phyloP scores from a whole-genome alignment of 2,329 filamentous ascomycete genomes.

The Alternaria arbusti region DNA sequence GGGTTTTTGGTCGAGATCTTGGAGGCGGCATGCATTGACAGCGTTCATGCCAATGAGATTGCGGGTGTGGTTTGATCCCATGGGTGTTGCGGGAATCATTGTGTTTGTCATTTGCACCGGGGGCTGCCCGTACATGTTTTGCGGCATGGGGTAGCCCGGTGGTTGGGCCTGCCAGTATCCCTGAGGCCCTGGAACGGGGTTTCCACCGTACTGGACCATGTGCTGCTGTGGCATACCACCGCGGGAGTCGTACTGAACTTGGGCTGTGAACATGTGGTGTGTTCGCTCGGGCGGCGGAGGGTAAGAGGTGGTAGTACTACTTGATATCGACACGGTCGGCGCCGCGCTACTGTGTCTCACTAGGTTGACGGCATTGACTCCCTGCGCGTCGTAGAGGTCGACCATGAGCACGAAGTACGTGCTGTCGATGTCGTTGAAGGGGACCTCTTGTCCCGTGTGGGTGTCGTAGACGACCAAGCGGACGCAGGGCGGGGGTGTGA shows the following conservation, averaged over 20 bases:
- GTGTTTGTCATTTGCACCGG: not conserved
- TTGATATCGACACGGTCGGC: slow-evolving; percentile 75
- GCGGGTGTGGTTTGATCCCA: slow-evolving; percentile 75
- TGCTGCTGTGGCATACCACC: slow-evolving; percentile 32
- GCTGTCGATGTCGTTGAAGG: slow-evolving; percentile 75
- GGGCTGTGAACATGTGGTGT: not conserved
- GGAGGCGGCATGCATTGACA: slow-evolving; percentile 84
- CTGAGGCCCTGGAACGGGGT: not conserved
- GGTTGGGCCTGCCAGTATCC: not conserved
- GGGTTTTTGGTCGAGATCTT: slow-evolving; percentile 77
- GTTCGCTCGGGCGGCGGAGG: slow-evolving; percentile 42
- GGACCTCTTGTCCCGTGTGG: slow-evolving; percentile 77
- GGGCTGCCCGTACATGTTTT: not conserved
- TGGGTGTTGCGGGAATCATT: slow-evolving; percentile 38
- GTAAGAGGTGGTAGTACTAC: slow-evolving; percentile 80
- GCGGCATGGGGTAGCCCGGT: not conserved
- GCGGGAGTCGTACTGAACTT: slow-evolving; percentile 49
- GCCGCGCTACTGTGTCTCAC: slow-evolving; percentile 69
- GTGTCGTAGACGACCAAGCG: slow-evolving; percentile 79
- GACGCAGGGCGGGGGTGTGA: slow-evolving; percentile 93
- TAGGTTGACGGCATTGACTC: slow-evolving; percentile 69
- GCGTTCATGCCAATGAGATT: slow-evolving; percentile 93
- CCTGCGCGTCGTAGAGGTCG: slow-evolving; percentile 70
- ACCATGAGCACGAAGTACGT: slow-evolving; percentile 73
- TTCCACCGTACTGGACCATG: not conserved